phyloP scores from a whole-genome alignment of 352 stramenopile genomes.

The Phytophthora sp. region DNA sequence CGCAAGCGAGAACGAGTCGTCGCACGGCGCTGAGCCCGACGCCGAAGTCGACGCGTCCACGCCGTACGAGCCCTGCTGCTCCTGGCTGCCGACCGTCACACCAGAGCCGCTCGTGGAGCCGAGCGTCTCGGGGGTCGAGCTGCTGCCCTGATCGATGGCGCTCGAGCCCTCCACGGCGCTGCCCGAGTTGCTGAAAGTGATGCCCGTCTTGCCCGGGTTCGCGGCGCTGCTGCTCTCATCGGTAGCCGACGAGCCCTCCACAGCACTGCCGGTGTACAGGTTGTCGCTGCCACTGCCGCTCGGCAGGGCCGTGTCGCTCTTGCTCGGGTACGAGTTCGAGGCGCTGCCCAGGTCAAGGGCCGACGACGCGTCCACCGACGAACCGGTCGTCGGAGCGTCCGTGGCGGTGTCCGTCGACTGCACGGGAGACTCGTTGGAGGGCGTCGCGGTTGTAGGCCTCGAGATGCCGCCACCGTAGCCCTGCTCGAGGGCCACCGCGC shows the following conservation, averaged over 20 bases:
- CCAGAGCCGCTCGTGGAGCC: conserved; percentile 1
- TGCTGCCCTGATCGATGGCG: conserved; percentile 14
- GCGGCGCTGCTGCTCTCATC: conserved; percentile 8
- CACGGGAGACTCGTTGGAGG: conserved; percentile 13
- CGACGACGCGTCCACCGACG: conserved; percentile 15
- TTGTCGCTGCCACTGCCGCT: conserved; percentile 15
- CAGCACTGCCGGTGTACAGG: conserved; percentile 7
- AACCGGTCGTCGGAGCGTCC: not conserved
- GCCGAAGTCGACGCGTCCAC: conserved; percentile 10
- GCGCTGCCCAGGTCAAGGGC: conserved; percentile 5
- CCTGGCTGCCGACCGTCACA: conserved; percentile 9
- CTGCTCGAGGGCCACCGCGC: conserved; percentile 21
- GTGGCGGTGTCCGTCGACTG: conserved; percentile 2
- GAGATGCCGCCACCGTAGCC: conserved; percentile 25
- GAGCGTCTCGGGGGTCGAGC: conserved; percentile 4
- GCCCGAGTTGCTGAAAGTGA: conserved; percentile 8
- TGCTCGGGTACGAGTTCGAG: conserved; percentile 7
- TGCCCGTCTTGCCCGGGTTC: conserved; percentile 8
- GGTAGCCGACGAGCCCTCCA: conserved; percentile 14
- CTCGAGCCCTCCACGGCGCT: conserved; percentile 19
- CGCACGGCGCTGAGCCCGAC: conserved; percentile 10
- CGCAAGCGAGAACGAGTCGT: conserved; percentile 7
- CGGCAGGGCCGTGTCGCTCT: conserved; percentile 25
- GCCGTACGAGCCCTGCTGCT: conserved; percentile 9
- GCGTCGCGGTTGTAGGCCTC: conserved; percentile 11